Percentiles rank a stretch among this genome's conserved stretches.
phyloP scores from a whole-genome alignment of 768 basidiomycete genomes.

The Lactarius vividus region DNA sequence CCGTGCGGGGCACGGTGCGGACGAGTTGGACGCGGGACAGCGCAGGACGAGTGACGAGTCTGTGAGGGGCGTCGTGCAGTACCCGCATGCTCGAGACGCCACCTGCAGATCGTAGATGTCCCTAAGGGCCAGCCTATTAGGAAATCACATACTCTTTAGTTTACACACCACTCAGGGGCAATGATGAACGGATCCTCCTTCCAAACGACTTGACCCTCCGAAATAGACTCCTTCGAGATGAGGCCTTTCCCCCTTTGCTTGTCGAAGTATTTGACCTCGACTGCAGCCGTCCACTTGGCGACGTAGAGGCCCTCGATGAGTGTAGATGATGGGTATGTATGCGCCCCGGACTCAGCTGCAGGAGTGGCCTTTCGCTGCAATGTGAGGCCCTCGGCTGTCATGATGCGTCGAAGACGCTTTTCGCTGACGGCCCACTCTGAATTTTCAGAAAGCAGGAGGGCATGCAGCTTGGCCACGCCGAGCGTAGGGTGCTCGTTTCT shows the following conservation, averaged over 20 bases:
- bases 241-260: constrained; percentile 80
- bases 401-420: constrained; percentile 71
- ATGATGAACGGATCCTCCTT: constrained; percentile 79
- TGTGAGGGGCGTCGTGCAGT: constrained; percentile 67
- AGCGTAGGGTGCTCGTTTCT: constrained; percentile 57
- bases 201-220: constrained; percentile 75
- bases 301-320: constrained; percentile 65
- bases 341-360: constrained; percentile 51
- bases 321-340: constrained; percentile 56
- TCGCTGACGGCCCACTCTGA: constrained; percentile 81
- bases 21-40: constrained; percentile 49
- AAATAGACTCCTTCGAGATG: constrained; percentile 64
- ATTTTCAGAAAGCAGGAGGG: constrained; percentile 53
- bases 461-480: constrained; percentile 71
- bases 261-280: constrained; percentile 60
- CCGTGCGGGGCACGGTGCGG: constrained; percentile 51
- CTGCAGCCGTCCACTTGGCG: constrained; percentile 57
- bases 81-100: constrained; percentile 58
- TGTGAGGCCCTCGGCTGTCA: constrained; percentile 58
- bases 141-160: not conserved
- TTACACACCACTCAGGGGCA: constrained; percentile 72
- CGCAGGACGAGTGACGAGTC: constrained; percentile 45
- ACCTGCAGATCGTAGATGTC: constrained; percentile 71
- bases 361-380: constrained; percentile 39
- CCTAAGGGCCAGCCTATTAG: constrained; percentile 42